Evolutionary conservation across 108 stramenopile genomes (phyloP).

Genomic region (Cylindrotheca closterium): DNA sequence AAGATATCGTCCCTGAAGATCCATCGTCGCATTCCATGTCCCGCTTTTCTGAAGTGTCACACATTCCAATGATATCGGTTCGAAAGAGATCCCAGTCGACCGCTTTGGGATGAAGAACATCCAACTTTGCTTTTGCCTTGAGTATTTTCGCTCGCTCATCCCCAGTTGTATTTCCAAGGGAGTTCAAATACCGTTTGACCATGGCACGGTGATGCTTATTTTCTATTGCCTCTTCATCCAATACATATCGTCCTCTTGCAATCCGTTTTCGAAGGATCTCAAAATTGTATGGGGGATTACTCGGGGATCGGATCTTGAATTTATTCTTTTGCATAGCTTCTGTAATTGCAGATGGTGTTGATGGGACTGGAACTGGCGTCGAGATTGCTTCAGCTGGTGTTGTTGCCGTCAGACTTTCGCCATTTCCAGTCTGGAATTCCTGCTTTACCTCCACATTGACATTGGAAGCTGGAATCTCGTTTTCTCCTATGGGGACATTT

Average conservation of each 20-base stretch:
- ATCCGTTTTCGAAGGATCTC: constrained; percentile 59
- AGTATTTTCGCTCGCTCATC: constrained; percentile 4
- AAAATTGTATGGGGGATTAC: constrained; percentile 64
- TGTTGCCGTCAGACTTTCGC: neutral
- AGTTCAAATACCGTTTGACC: constrained; percentile 32
- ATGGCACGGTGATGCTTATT: constrained; percentile 37
- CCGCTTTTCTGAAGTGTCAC: constrained; percentile 57
- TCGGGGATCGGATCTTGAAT: constrained; percentile 31
- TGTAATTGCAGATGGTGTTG: constrained; percentile 1
- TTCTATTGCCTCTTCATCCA: constrained; percentile 51
- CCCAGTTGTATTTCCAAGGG: constrained; percentile 14
- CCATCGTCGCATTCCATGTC: constrained; percentile 35
- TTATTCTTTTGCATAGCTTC: constrained; percentile 1
- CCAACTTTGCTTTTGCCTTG: constrained; percentile 24
- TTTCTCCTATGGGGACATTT: neutral
- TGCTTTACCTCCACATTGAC: too few relatives aligned
- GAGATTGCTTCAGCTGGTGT: neutral
- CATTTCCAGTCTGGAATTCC: constrained; percentile 3
- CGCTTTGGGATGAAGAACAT: constrained; percentile 54
- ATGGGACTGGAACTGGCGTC: neutral
- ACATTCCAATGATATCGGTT: constrained; percentile 69
- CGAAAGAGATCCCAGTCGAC: constrained; percentile 77
- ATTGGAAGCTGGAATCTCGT: neutral
- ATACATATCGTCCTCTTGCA: constrained; percentile 60
- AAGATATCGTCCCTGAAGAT: constrained; percentile 46